phyloP scores from a whole-genome alignment of 2,329 filamentous ascomycete genomes.

The Aspergillus sp. region DNA sequence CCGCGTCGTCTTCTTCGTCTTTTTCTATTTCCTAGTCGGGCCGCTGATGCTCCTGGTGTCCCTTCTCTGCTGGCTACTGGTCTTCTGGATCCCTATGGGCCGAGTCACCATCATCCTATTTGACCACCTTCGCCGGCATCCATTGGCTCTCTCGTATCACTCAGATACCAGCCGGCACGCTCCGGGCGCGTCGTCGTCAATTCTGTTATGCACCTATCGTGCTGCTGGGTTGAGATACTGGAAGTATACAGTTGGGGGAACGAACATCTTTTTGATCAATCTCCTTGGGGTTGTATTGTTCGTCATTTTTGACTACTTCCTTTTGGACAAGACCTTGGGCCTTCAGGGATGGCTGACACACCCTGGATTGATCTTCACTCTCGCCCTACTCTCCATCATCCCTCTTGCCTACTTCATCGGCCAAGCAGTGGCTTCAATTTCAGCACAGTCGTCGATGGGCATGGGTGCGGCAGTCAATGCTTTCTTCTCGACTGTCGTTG shows the following conservation, averaged over 20 bases:
- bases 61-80: constrained; percentile 87
- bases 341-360: constrained; percentile 73
- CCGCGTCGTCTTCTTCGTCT: constrained; percentile 90
- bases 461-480: constrained; percentile 95
- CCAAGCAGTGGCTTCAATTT: constrained; percentile 96
- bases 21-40: constrained; percentile 91
- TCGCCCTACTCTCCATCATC: constrained; percentile 87
- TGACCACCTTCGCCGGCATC: constrained; percentile 87
- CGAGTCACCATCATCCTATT: constrained; percentile 88
- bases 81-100: constrained; percentile 98
- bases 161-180: constrained; percentile 71
- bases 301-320: constrained; percentile 86
- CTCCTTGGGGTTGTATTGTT: constrained; percentile 91
- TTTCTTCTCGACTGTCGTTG: constrained; percentile 95
- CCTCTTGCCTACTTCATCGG: constrained; percentile 98
- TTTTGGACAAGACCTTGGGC: constrained; percentile 68
- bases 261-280: constrained; percentile 98
- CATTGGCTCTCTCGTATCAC: constrained; percentile 88
- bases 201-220: constrained; percentile 93
- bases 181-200: constrained; percentile 73
- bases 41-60: constrained; percentile 84
- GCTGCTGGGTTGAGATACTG: constrained; percentile 94
- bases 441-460: constrained; percentile 97
- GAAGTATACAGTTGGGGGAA: constrained; percentile 98
- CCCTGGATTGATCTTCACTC: constrained; percentile 79